phyloP scores from a whole-genome alignment of 2,329 filamentous ascomycete species.

The Diatrype stigma region DNA sequence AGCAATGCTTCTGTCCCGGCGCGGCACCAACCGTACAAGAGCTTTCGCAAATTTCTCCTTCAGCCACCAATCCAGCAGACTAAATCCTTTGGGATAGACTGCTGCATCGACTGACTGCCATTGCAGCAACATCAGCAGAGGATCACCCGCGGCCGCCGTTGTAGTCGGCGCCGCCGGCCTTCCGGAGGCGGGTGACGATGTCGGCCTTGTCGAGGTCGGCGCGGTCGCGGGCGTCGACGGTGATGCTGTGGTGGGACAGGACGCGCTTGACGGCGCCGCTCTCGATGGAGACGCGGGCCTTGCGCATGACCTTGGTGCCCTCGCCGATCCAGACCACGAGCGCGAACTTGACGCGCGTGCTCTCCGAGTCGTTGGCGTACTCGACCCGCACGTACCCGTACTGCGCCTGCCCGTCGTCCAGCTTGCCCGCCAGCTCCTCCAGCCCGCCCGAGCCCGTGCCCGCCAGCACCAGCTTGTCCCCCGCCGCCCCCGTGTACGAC shows the following conservation, averaged over 20 bases:
- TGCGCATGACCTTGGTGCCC: constrained; percentile 63
- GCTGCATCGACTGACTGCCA: too few relatives aligned
- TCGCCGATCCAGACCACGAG: constrained; percentile 67
- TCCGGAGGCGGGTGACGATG: constrained; percentile 57
- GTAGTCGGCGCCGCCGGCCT: constrained; percentile 67
- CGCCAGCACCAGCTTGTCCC: constrained; percentile 53
- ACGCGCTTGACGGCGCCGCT: constrained; percentile 61
- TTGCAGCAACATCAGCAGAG: neutral
- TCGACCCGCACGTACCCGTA: constrained; percentile 64
- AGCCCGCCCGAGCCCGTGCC: constrained; percentile 59
- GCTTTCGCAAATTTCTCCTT: too few relatives aligned
- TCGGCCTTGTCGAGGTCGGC: constrained; percentile 58
- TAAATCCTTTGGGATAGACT: too few relatives aligned
- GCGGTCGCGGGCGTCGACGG: constrained; percentile 58
- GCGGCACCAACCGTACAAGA: too few relatives aligned
- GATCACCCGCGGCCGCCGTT: constrained; percentile 57
- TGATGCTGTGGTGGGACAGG: constrained; percentile 61
- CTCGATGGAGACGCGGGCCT: constrained; percentile 65
- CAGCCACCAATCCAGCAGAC: too few relatives aligned
- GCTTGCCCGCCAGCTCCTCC: constrained; percentile 48
- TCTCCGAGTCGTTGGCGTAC: constrained; percentile 69
- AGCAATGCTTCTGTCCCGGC: too few relatives aligned
- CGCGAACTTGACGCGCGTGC: constrained; percentile 63
- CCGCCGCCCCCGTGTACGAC: constrained; percentile 52
- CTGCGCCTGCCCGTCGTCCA: constrained; percentile 58